A percentile compares a stretch with the other conserved stretches of the same genome.
Conservation (phyloP, 371 early-diverging fungal species). For the Mucor mucedo region DNA sequence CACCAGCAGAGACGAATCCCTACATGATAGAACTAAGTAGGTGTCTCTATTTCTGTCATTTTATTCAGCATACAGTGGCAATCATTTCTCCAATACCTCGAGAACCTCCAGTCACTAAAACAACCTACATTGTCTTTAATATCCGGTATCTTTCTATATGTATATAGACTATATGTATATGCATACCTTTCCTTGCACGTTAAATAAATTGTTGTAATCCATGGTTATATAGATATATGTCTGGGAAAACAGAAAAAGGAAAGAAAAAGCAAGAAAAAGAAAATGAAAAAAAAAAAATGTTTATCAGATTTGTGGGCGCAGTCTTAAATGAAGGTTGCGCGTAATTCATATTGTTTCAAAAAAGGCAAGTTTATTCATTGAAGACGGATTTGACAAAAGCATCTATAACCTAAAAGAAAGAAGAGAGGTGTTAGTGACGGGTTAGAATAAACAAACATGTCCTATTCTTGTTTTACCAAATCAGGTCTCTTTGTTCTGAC, state of each 20-base stretch:
- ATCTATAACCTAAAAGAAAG: constrained; percentile 13
- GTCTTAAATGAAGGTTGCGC: background rate
- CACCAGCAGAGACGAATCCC: constrained; percentile 77
- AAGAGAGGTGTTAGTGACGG: background rate
- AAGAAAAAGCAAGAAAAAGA: background rate
- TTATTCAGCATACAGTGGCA: constrained; percentile 35
- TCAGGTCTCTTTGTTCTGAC: constrained; percentile 26
- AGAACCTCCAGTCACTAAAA: constrained; percentile 87
- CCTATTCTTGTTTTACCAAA: constrained; percentile 12
- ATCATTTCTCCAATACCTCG: constrained; percentile 71
- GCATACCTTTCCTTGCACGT: constrained; percentile 9
- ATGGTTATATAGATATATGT: background rate
- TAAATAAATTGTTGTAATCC: constrained; percentile 11
- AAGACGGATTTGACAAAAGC: background rate
- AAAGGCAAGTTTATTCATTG: constrained; percentile 1
- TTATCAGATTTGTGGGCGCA: background rate
- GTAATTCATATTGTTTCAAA: background rate
- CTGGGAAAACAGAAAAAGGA: too few species aligned
- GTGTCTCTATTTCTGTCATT: too few species aligned
- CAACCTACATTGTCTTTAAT: constrained; percentile 52
- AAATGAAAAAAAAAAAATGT: background rate
- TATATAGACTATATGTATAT: background rate
- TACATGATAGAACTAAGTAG: constrained; percentile 5
- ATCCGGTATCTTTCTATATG: background rate
- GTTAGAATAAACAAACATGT: background rate